These are phyloP conservation scores for Logfia minima DNA, from an alignment of 129 eudicot genomes.

Conservation along the genomic window DNA sequence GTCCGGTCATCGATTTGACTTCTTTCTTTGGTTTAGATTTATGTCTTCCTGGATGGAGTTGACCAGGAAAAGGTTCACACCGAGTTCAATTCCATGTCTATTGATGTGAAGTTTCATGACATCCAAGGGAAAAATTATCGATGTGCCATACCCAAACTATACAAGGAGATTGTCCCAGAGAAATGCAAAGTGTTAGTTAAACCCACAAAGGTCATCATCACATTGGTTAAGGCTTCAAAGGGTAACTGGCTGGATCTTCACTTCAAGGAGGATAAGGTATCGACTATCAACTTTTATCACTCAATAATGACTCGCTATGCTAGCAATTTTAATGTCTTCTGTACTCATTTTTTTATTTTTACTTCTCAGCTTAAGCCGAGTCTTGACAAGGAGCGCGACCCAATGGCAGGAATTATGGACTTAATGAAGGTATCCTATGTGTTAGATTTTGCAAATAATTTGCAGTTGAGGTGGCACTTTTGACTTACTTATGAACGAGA, in stretches of 20 bases:
- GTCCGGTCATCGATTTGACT: background rate
- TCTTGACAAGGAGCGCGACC: conserved; percentile 76
- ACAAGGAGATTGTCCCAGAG: conserved; percentile 76
- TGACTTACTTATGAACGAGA: background rate
- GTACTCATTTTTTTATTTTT: background rate
- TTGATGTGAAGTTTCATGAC: conserved; percentile 80
- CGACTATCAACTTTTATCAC: background rate
- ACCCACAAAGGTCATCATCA: conserved; percentile 74
- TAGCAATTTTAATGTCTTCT: background rate
- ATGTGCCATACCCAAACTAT: conserved; percentile 76
- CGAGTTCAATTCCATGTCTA: conserved; percentile 57
- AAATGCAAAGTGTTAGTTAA: conserved; percentile 77
- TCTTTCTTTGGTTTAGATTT: conserved; percentile 45
- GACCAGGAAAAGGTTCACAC: conserved; percentile 64
- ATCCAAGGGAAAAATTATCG: conserved; percentile 89
- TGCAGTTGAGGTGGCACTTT: background rate
- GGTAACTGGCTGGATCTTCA: conserved; percentile 90
- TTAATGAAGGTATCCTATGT: conserved; percentile 71
- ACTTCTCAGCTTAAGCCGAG: conserved; percentile 61
- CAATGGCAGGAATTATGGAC: conserved; percentile 97
- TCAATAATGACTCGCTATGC: background rate
- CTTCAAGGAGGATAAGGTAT: conserved; percentile 93
- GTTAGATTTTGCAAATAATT: background rate
- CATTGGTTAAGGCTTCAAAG: conserved; percentile 72
- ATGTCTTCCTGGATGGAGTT: conserved; percentile 76